phyloP scores from a whole-genome alignment of 345 rosid species.

The Eutrema japonicum region DNA sequence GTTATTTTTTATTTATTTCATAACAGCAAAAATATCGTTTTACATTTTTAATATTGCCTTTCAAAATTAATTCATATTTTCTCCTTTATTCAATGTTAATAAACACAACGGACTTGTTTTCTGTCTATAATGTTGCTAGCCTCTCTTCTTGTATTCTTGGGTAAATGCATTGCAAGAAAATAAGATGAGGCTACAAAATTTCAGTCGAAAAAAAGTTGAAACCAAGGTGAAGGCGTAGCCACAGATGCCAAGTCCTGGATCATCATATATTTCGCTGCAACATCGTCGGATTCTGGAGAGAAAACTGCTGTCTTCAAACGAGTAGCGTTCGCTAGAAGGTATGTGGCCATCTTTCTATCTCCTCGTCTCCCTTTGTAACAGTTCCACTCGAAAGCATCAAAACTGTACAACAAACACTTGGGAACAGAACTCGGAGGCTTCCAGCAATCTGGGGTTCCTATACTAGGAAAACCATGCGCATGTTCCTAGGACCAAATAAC shows the following conservation, averaged over 20 bases:
- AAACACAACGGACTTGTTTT: no score
- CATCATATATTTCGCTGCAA: background rate
- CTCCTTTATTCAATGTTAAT: background rate
- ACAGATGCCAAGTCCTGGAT: background rate
- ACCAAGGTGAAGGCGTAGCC: background rate
- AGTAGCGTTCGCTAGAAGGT: background rate
- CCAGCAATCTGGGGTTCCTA: constrained; percentile 2
- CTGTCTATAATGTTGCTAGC: background rate
- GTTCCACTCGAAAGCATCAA: constrained; percentile 8
- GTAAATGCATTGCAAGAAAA: no score
- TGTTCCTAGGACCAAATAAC: background rate
- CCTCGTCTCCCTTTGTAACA: background rate
- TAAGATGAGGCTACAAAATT: background rate
- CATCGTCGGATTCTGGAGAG: background rate
- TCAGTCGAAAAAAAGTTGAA: background rate
- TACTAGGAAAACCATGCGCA: background rate
- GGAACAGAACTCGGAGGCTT: background rate
- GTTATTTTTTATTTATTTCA: no score
- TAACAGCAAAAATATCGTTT: background rate
- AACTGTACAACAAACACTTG: background rate
- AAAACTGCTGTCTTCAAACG: background rate
- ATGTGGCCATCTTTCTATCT: constrained; percentile 1
- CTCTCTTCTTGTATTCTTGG: background rate
- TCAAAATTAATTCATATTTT: background rate
- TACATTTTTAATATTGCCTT: background rate